Conservation (phyloP, 73 alveolate genomes). For the Uronychia binucleata region DNA sequence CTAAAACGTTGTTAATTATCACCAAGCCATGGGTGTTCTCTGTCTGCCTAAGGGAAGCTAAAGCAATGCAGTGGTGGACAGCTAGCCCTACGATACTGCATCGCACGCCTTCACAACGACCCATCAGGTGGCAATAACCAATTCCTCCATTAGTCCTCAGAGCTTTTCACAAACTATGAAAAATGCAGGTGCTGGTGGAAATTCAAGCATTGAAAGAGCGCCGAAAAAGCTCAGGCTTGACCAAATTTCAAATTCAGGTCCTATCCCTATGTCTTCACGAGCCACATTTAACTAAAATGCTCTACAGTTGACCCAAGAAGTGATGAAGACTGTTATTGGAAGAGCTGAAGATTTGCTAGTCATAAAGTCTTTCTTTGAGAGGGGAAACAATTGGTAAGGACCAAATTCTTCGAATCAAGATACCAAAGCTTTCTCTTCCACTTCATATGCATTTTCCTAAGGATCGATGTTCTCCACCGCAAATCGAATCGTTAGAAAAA, state of each 20-base stretch:
- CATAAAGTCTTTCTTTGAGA: neutral
- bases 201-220: neutral
- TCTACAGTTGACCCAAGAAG: neutral
- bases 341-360: neutral
- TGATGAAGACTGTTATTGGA: neutral
- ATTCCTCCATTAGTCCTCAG: neutral
- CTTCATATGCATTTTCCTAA: neutral
- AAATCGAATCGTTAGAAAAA: neutral
- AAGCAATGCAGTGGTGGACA: too few species aligned
- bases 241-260: too few species aligned
- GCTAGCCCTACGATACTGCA: too few species aligned
- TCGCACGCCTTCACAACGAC: too few species aligned
- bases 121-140: too few species aligned
- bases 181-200: neutral
- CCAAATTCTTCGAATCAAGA: neutral
- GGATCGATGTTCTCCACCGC: neutral
- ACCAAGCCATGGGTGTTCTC: neutral
- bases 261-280: neutral
- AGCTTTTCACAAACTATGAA: neutral
- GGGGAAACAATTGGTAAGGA: neutral
- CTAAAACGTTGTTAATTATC: too few species aligned
- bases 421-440: neutral
- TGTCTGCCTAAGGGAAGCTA: too few species aligned
- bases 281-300: neutral
- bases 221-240: neutral